phyloP scores from a whole-genome alignment of 345 rosid genomes.

The Clausena lansium region DNA sequence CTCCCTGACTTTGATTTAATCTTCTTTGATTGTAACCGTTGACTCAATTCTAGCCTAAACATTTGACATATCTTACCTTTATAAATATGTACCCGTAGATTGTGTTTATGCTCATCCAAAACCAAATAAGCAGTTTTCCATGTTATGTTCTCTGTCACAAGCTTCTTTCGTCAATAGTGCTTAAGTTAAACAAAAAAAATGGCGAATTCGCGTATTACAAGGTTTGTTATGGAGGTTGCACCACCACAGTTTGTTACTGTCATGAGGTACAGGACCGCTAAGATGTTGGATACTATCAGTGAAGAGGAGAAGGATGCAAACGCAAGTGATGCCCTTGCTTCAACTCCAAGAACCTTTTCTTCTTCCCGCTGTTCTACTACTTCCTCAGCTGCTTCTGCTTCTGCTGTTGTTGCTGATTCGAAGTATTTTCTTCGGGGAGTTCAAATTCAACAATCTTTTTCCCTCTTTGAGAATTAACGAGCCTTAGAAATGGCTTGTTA shows the following conservation, averaged over 20 bases:
- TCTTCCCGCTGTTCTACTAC: neutral
- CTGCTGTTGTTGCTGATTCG: conserved; percentile 13
- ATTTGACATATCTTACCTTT: neutral
- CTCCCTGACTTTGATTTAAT: conserved; percentile 12
- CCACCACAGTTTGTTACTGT: conserved; percentile 79
- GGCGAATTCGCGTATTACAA: conserved; percentile 64
- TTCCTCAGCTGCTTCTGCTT: conserved; percentile 16
- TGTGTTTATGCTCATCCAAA: conserved; percentile 22
- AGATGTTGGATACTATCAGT: conserved; percentile 67
- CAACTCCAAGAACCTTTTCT: conserved; percentile 8
- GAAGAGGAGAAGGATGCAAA: neutral
- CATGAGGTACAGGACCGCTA: conserved; percentile 59
- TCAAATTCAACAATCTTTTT: conserved; percentile 27
- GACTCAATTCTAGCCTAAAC: conserved; percentile 24
- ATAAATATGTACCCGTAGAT: conserved; percentile 20
- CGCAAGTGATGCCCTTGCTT: neutral
- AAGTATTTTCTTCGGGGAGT: conserved; percentile 35
- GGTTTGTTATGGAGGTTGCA: conserved; percentile 77
- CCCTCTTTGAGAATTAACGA: conserved; percentile 26
- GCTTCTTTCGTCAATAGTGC: neutral
- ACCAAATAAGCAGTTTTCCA: neutral
- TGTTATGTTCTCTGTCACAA: neutral
- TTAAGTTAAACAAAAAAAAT: conserved; percentile 13
- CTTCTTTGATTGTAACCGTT: conserved; percentile 23
- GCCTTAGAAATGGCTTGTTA: neutral